phyloP scores from a whole-genome alignment of 352 stramenopile genomes.

The Pythium aphanidermatum region DNA sequence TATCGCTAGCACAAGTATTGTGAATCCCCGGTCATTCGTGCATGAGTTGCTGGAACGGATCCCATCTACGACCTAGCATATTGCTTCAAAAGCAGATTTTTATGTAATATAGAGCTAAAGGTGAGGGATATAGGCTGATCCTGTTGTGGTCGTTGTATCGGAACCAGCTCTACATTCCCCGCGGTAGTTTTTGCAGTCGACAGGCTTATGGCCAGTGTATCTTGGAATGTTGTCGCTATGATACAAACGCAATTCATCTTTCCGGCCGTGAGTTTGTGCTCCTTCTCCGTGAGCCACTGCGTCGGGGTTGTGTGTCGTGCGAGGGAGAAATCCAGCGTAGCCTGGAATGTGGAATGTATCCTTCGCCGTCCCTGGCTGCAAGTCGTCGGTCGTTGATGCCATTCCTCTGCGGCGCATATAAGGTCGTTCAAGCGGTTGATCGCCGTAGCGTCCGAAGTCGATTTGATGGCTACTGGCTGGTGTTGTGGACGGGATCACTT shows the following conservation, averaged over 20 bases:
- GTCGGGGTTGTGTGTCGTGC: slow-evolving; percentile 46
- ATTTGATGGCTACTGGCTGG: slow-evolving; percentile 63
- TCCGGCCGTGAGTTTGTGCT: slow-evolving; percentile 25
- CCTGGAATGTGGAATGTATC: slow-evolving; percentile 79
- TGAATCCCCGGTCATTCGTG: slow-evolving; percentile 52
- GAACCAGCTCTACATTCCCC: slow-evolving; percentile 64
- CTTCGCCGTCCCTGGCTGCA: slow-evolving; percentile 60
- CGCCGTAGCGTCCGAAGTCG: slow-evolving; percentile 67
- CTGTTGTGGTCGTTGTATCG: slow-evolving; percentile 51
- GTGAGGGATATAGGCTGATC: slow-evolving; percentile 50
- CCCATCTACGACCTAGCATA: slow-evolving; percentile 22
- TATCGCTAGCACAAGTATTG: slow-evolving; percentile 47
- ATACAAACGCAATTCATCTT: slow-evolving; percentile 57
- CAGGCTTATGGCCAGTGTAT: slow-evolving; percentile 76
- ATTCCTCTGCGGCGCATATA: slow-evolving; percentile 77
- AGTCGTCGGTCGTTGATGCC: slow-evolving; percentile 68
- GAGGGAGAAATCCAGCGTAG: slow-evolving; percentile 68
- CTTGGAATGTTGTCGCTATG: slow-evolving; percentile 78
- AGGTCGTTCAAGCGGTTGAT: slow-evolving; percentile 46
- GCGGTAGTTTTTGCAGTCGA: slow-evolving; percentile 73
- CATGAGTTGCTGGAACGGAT: slow-evolving; percentile 43
- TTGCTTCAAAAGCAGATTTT: too few relatives aligned
- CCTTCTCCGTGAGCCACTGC: slow-evolving; percentile 54
- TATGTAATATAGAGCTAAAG: slow-evolving; percentile 24
- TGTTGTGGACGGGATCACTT: slow-evolving; percentile 54